Evolutionary conservation across 306 rosid genomes (phyloP).

Genomic region (Datisca glomerata): DNA sequence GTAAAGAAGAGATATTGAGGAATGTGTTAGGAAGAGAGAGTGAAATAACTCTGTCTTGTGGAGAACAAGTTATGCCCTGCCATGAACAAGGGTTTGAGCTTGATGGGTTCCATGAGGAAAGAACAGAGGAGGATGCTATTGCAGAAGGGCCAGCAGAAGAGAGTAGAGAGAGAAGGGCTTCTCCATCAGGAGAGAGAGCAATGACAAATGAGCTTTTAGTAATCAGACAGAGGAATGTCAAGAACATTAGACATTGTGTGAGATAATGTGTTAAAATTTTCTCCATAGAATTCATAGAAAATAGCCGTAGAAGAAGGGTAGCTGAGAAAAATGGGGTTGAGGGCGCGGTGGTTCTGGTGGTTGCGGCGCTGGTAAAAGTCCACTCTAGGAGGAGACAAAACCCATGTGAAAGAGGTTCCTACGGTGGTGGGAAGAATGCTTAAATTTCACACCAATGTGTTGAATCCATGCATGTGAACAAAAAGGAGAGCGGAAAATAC

Average conservation of each 20-base stretch:
- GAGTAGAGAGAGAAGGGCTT: constrained; percentile 73
- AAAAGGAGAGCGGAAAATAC: background rate
- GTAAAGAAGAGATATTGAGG: constrained; percentile 65
- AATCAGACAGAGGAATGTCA: constrained; percentile 16
- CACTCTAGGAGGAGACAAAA: background rate
- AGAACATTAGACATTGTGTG: background rate
- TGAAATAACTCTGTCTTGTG: constrained; percentile 86
- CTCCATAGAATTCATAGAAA: constrained; percentile 25
- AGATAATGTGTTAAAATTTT: background rate
- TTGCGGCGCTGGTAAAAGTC: background rate
- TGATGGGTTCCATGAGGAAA: constrained; percentile 80
- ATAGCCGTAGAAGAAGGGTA: constrained; percentile 8
- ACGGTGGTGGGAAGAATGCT: too few species aligned
- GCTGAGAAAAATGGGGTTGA: constrained; percentile 13
- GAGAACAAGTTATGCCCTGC: constrained; percentile 80
- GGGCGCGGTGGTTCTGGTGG: constrained; percentile 1
- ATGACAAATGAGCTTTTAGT: constrained; percentile 22
- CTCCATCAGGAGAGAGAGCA: constrained; percentile 74
- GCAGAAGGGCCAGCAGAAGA: constrained; percentile 27
- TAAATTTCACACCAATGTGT: background rate
- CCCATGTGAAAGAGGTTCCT: constrained; percentile 81
- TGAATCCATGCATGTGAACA: too few species aligned
- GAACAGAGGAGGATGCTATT: constrained; percentile 39
- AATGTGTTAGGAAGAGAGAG: constrained; percentile 70
- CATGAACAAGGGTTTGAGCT: constrained; percentile 83